phyloP scores from a whole-genome alignment of 306 rosid species.

The Carpinus viminea region DNA sequence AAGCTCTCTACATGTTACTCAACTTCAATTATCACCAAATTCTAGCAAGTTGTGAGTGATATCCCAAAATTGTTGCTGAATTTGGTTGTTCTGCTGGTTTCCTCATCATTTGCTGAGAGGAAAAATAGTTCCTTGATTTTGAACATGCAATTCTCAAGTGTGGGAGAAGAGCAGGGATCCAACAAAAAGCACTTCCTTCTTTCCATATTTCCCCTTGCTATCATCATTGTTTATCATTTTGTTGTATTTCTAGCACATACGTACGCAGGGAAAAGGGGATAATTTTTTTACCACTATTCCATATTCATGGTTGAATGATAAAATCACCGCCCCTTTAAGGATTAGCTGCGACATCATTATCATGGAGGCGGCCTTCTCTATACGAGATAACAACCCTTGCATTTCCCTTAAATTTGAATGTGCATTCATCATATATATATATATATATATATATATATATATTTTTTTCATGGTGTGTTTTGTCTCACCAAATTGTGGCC shows the following conservation, averaged over 20 bases:
- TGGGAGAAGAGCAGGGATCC: background rate
- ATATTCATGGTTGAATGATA: background rate
- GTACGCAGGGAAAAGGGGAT: background rate
- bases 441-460: too few relatives aligned
- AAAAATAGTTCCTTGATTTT: background rate
- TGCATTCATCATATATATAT: too few relatives aligned
- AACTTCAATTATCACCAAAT: background rate
- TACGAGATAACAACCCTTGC: background rate
- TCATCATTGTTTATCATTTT: background rate
- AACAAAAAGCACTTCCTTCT: background rate
- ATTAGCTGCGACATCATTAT: background rate
- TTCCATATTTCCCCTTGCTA: background rate
- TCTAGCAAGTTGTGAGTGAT: background rate
- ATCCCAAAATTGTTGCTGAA: background rate
- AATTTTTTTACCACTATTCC: background rate
- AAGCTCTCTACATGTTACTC: background rate
- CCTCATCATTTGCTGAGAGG: background rate
- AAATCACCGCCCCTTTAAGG: background rate
- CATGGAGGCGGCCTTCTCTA: background rate
- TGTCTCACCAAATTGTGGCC: constrained; percentile 5
- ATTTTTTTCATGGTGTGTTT: constrained; percentile 13
- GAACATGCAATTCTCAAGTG: background rate
- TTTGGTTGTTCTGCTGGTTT: background rate
- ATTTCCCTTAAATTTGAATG: background rate
- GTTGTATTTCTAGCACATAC: background rate